Evolutionary conservation across 768 basidiomycete genomes (phyloP).

Genomic region (Tulasnella calospora): DNA sequence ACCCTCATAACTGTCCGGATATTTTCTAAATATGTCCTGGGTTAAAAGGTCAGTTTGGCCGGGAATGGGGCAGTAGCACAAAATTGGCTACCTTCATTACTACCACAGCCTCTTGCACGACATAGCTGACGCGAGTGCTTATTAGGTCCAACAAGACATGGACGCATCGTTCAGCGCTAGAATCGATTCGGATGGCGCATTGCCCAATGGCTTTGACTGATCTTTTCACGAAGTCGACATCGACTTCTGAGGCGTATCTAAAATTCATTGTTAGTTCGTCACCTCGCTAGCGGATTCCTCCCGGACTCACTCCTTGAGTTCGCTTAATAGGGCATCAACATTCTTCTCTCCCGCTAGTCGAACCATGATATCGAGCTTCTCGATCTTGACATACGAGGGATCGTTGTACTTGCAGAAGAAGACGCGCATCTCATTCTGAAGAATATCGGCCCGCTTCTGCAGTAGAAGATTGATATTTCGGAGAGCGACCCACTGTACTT

Average conservation of each 20-base stretch:
- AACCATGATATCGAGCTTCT: conserved; percentile 98
- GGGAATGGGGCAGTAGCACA: neutral
- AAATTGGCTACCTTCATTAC: conserved; percentile 81
- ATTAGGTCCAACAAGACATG: conserved; percentile 92
- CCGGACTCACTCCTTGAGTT: conserved; percentile 80
- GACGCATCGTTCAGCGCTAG: conserved; percentile 88
- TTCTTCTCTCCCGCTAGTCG: conserved; percentile 85
- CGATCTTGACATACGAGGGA: conserved; percentile 96
- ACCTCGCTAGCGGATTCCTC: neutral
- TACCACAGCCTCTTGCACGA: conserved; percentile 96
- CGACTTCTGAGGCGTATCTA: conserved; percentile 94
- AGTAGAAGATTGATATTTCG: conserved; percentile 95
- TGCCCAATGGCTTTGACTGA: conserved; percentile 95
- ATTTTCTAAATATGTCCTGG: conserved; percentile 97
- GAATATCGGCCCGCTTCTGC: conserved; percentile 84
- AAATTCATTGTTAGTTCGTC: conserved; percentile 18
- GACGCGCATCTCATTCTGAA: conserved; percentile 95
- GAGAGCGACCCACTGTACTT: conserved; percentile 97
- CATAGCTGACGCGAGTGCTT: conserved; percentile 88
- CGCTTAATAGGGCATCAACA: conserved; percentile 89
- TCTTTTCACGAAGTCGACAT: conserved; percentile 95
- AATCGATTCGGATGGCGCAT: conserved; percentile 91
- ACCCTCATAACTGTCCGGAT: conserved; percentile 93
- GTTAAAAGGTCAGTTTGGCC: neutral
- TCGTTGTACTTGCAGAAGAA: conserved; percentile 99